Evolutionary conservation across 2,329 filamentous ascomycete genomes (phyloP), one percentile per base, ranked within the genome.

Genomic region (Trichophyton rubrum): DNA sequence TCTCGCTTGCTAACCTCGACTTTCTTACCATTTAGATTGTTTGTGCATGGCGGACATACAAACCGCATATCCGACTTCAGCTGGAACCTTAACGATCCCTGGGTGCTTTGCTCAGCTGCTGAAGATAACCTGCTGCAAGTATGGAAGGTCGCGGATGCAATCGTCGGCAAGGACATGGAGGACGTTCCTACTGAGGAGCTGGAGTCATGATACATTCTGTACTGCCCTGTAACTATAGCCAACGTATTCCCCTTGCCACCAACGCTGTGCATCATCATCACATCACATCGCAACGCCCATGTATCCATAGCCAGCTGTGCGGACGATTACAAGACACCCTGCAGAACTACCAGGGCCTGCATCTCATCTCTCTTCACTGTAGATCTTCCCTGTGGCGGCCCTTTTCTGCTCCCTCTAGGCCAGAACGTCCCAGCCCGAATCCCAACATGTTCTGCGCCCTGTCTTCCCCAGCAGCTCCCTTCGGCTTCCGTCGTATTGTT

Each of bases 31-130:
- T 49, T 47, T 51, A 90, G 88, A 55, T 78, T 99, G 1, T 99
- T 99, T 76, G 97, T 99, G 91, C 93, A 99, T 69, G 93, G 93
- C 63, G 93, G 93, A 35, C 95, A 99, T 77, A 99, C 93, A 9
- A 96, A 96, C 75, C 88, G 95, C 66, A 84, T 99, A 63, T 90
- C 89, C 40, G 95, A 99, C 74, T 99, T 99, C 70, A 92, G 88
- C 75, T 99, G 92, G 92, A 99, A 99, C 74, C 84, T 85, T 67
- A 96, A 95, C 71, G 90, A 96, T 69, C 91, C 92, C 3, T 99
- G 95, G 95, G 84, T 96, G 60, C 88, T 99, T 66, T 91, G 90
- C 73, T 95, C 89, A 63, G 91, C 93, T 15, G 93, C 92, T 0
- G 95, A 99, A 72, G 93, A 99, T 76, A 99, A 99, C 71, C 79